phyloP scores from a whole-genome alignment of 164 flowering plant species.

The Brasenia schreberi region DNA sequence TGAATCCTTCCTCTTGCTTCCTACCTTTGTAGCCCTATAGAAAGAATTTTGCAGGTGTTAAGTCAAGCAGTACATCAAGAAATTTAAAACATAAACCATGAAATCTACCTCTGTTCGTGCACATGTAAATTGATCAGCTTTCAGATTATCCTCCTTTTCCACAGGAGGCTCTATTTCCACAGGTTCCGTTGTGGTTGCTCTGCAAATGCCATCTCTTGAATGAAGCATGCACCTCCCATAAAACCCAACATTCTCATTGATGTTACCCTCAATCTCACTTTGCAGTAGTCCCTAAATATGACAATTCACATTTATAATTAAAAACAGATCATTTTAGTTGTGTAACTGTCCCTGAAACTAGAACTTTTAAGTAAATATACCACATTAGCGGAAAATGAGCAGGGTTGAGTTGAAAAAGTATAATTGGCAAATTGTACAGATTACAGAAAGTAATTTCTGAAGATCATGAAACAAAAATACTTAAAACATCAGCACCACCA shows the following conservation, averaged over 20 bases:
- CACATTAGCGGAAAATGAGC: neutral
- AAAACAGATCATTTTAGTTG: neutral
- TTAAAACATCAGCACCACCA: neutral
- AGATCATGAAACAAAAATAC: neutral
- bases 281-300: conserved; percentile 41
- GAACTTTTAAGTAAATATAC: neutral
- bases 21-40: conserved; percentile 55
- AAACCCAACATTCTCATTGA: conserved; percentile 42
- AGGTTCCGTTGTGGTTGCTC: neutral
- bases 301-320: no score
- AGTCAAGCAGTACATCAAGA: neutral
- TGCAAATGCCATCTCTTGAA: conserved; percentile 17
- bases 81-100: neutral
- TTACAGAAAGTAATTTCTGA: neutral
- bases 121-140: conserved; percentile 21
- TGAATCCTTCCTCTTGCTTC: conserved; percentile 30
- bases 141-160: neutral
- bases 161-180: no score
- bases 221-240: conserved; percentile 48
- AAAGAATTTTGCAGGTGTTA: neutral
- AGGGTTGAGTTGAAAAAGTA: neutral
- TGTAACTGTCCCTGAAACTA: neutral
- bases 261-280: conserved; percentile 58
- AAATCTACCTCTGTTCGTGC: conserved; percentile 50
- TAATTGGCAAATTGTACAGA: no score